Conservation (phyloP, 371 early-diverging fungal genomes). For the Batkoa obscura region DNA sequence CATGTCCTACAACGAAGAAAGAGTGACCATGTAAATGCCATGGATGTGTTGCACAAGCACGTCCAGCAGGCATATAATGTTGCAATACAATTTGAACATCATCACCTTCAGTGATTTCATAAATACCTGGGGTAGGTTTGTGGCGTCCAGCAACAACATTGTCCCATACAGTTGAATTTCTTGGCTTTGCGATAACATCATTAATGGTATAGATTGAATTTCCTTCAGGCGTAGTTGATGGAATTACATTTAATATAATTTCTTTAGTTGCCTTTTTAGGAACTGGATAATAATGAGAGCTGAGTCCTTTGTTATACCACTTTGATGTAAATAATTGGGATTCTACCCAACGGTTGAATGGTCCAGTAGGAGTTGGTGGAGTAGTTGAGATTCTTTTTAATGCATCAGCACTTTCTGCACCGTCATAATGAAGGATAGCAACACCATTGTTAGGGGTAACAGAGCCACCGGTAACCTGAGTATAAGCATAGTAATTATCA, state of each 20-base stretch:
- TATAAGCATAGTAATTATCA: slow-evolving; percentile 15
- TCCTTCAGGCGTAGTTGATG: too few relatives aligned
- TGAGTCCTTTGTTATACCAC: too few relatives aligned
- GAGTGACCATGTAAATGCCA: slow-evolving; percentile 4
- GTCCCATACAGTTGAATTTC: not conserved
- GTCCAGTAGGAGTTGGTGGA: too few relatives aligned
- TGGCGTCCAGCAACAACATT: not conserved
- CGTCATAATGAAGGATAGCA: slow-evolving; percentile 15
- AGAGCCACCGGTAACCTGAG: slow-evolving; percentile 9
- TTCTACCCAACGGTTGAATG: too few relatives aligned
- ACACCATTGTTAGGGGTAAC: slow-evolving; percentile 10
- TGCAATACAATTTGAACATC: not conserved
- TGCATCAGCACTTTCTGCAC: slow-evolving; percentile 11
- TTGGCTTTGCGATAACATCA: not conserved
- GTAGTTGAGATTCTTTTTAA: too few relatives aligned
- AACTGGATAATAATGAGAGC: not conserved
- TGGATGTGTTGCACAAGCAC: not conserved
- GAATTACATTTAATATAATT: too few relatives aligned
- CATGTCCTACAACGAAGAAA: not conserved
- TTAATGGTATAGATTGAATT: not conserved
- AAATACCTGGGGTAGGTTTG: not conserved
- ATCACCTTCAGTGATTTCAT: not conserved
- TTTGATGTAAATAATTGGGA: too few relatives aligned
- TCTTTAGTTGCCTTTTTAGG: not conserved
- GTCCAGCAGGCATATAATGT: not conserved